A percentile compares a stretch with the other conserved stretches of the same genome.
phyloP scores from a whole-genome alignment of 306 rosid genomes.

The Vigna hirtella region DNA sequence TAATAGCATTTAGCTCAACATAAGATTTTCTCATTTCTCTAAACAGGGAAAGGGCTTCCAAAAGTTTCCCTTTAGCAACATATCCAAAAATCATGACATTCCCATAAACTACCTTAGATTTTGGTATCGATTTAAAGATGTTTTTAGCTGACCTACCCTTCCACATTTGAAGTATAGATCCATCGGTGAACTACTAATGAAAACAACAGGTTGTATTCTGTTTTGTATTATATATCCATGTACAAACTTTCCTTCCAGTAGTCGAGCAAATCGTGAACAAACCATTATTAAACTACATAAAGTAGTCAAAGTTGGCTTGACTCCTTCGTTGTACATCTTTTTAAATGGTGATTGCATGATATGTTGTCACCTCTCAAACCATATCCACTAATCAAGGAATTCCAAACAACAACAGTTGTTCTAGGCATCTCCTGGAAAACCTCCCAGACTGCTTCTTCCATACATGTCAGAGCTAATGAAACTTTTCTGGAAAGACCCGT shows the following conservation, averaged over 20 bases:
- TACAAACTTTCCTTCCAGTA: constrained; percentile 63
- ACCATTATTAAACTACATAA: constrained; percentile 69
- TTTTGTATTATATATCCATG: constrained; percentile 72
- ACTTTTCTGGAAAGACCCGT: constrained; percentile 48
- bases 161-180: constrained; percentile 84
- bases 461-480: constrained; percentile 76
- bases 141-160: constrained; percentile 61
- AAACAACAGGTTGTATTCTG: constrained; percentile 60
- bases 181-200: constrained; percentile 60
- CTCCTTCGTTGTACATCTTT: constrained; percentile 67
- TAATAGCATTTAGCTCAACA: constrained; percentile 71
- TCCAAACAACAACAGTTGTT: constrained; percentile 76
- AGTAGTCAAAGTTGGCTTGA: constrained; percentile 68
- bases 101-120: constrained; percentile 63
- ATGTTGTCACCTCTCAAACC: constrained; percentile 69
- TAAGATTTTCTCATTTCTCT: constrained; percentile 57
- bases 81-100: constrained; percentile 84
- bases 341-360: constrained; percentile 67
- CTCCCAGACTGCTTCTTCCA: constrained; percentile 82
- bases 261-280: constrained; percentile 62
- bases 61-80: constrained; percentile 61
- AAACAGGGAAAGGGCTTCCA: constrained; percentile 64
- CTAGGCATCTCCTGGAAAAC: constrained; percentile 69
- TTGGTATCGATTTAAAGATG: constrained; percentile 58
- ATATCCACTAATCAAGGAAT: constrained; percentile 72